Conservation (phyloP, 768 basidiomycete genomes). For the Boletus reticulatus region DNA sequence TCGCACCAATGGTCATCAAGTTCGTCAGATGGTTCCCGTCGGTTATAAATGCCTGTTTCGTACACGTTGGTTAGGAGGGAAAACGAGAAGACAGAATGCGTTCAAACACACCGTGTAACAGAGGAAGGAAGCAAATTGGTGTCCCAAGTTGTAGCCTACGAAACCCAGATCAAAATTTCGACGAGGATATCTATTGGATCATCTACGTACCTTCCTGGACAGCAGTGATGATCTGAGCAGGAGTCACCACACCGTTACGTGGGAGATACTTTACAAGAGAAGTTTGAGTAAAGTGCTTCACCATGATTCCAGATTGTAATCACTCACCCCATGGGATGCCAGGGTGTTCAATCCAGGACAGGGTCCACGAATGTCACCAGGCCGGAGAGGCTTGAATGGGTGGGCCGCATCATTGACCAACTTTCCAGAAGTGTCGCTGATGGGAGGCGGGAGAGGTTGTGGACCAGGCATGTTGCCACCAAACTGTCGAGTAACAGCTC, state of each 20-base stretch:
- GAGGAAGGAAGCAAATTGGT: constrained; percentile 12
- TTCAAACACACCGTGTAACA: constrained; percentile 11
- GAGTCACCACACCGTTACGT: constrained; percentile 14
- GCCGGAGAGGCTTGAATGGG: constrained; percentile 3
- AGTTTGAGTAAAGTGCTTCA: not conserved
- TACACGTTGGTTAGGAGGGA: not conserved
- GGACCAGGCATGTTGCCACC: constrained; percentile 11
- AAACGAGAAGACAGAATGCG: no score
- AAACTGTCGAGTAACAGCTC: constrained; percentile 7
- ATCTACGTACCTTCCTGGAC: constrained; percentile 14
- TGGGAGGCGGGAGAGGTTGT: constrained; percentile 9
- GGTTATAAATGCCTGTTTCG: constrained; percentile 9
- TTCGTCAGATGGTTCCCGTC: constrained; percentile 27
- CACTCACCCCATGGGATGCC: constrained; percentile 20
- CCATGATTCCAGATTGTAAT: not conserved
- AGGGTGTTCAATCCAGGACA: constrained; percentile 23
- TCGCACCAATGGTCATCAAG: constrained; percentile 23
- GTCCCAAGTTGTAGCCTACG: constrained; percentile 23
- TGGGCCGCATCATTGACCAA: constrained; percentile 6
- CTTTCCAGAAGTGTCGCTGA: constrained; percentile 23
- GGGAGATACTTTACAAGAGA: constrained; percentile 11
- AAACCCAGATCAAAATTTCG: not conserved
- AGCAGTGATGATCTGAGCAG: constrained; percentile 21
- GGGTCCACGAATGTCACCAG: constrained; percentile 20
- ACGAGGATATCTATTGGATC: no score